Conservation (phyloP, 331 rosid species). For the Phaseolus coccineus region DNA sequence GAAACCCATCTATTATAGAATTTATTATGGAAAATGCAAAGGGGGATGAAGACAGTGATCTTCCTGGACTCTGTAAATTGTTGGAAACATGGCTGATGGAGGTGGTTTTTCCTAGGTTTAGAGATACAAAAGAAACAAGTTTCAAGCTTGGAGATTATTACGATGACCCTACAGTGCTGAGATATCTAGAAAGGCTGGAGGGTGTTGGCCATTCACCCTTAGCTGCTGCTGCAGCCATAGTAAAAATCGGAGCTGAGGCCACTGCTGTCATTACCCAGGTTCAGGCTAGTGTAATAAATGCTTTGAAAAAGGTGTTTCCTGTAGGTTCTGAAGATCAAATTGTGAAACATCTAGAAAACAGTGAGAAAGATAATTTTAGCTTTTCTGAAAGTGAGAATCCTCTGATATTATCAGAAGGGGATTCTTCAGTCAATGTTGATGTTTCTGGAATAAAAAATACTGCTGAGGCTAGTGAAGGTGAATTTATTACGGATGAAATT, state of each 20-base stretch:
- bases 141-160: slow-evolving; percentile 95
- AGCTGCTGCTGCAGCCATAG: slow-evolving; percentile 99
- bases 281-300: slow-evolving; percentile 79
- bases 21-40: slow-evolving; percentile 78
- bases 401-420: slow-evolving; percentile 48
- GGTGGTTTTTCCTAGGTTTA: slow-evolving; percentile 92
- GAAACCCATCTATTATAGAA: slow-evolving; percentile 81
- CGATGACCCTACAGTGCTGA: slow-evolving; percentile 86
- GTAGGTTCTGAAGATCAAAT: slow-evolving; percentile 56
- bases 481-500: slow-evolving; percentile 64
- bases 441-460: slow-evolving; percentile 57
- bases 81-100: slow-evolving; percentile 94
- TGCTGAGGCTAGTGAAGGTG: slow-evolving; percentile 52
- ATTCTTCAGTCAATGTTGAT: slow-evolving; percentile 53
- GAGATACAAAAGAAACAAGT: slow-evolving; percentile 70
- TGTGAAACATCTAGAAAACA: slow-evolving; percentile 50
- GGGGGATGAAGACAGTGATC: slow-evolving; percentile 83
- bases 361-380: slow-evolving; percentile 53
- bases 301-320: slow-evolving; percentile 91
- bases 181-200: slow-evolving; percentile 83
- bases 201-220: slow-evolving; percentile 85
- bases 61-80: slow-evolving; percentile 92
- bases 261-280: slow-evolving; percentile 91
- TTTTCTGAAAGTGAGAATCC: slow-evolving; percentile 60
- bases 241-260: slow-evolving; percentile 92